Evolutionary conservation across 805 yeast genomes (phyloP).

Genomic region (Komagataella populi): DNA sequence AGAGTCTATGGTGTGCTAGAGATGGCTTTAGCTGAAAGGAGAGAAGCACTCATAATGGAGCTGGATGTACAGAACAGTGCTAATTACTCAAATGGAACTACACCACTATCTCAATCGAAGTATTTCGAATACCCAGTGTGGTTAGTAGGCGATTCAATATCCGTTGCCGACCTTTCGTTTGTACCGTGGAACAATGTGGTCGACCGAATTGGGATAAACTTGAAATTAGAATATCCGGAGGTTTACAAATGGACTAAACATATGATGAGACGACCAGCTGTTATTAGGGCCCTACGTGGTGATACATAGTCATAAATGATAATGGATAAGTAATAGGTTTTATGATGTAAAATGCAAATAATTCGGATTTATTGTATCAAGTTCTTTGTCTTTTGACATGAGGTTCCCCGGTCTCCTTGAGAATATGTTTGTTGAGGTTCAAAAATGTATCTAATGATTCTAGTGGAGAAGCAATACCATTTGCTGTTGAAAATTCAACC

Average conservation of each 20-base stretch:
- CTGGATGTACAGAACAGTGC: slow-evolving; percentile 80
- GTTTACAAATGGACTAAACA: slow-evolving; percentile 92
- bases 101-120: slow-evolving; percentile 73
- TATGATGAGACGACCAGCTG: slow-evolving; percentile 94
- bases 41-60: slow-evolving; percentile 85
- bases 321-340: neutral
- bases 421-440: neutral
- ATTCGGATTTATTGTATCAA: neutral
- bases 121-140: slow-evolving; percentile 90
- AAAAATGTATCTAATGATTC: neutral
- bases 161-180: slow-evolving; percentile 84
- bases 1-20: slow-evolving; percentile 90
- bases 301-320: neutral
- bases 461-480: neutral
- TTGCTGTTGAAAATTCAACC: neutral
- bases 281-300: slow-evolving; percentile 51
- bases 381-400: neutral
- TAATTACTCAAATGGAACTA: slow-evolving; percentile 76
- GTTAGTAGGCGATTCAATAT: slow-evolving; percentile 76
- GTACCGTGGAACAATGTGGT: slow-evolving; percentile 97
- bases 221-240: slow-evolving; percentile 83
- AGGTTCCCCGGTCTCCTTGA: neutral
- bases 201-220: slow-evolving; percentile 80
- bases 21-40: slow-evolving; percentile 85
- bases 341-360: neutral